Evolutionary conservation across 208 protist species (phyloP), one percentile per base, ranked within the genome.

Genomic region (Phytomonas sp.): DNA sequence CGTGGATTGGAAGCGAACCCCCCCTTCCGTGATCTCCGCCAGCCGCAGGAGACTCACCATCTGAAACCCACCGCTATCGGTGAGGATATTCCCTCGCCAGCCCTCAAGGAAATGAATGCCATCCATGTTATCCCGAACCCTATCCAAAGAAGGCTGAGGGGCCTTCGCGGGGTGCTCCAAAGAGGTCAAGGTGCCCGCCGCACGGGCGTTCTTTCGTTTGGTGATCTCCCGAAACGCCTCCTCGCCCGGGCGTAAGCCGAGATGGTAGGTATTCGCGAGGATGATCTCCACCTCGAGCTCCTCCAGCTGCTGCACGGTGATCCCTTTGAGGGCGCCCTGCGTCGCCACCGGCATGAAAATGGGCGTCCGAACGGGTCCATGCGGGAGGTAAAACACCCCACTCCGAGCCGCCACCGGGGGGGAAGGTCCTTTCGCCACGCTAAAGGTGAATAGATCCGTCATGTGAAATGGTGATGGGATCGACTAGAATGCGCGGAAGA

Each of bases 271-370:
- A 84, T 99, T 99, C 8, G 97, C 97, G 0, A 99, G 85, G 40
- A 99, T 98, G 23, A 99, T 97, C 64, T 98, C 83, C 71, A 94
- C 96, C 34, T 96, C 93, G 20, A 98, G 75, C 60, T 96, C 84
- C 73, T 97, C 88, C 40, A 98, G 76, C 81, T 98, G 96, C 60
- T 96, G 76, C 33, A 96, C 86, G 5, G 95, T 98, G 11, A 99
- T 70, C 2, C 97, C 97, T 75, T 99, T 99, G 26, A 99, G 78
- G 29, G 97, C 96, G 0, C 95, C 98, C 80, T 99, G 98, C 28
- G 98, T 99, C 6, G 97, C 98, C 6, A 99, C 98, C 1, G 98
- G 98, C 98, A 99, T 99, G 77, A 99, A 99, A 67, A 99, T 95
- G 13, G 97, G 97, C 7, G 97, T 99, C 33, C 88, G 83, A 46